Conservation (phyloP, 495 filamentous ascomycete species). For the Trichoderma erinaceum region DNA sequence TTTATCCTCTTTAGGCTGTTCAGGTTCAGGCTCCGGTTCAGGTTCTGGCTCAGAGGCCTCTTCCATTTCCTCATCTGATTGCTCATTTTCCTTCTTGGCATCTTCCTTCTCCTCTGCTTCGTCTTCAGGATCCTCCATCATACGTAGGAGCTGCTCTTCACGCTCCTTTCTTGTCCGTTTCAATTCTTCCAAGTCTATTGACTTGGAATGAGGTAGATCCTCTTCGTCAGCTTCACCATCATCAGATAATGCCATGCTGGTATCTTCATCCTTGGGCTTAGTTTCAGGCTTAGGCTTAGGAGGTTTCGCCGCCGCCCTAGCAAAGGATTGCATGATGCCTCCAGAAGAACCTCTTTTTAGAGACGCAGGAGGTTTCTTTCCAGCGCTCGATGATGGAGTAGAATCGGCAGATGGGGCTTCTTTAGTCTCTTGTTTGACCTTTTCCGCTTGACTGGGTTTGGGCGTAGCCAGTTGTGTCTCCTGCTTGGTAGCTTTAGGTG, state of each 20-base stretch:
- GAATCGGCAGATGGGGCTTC: slow-evolving; percentile 24
- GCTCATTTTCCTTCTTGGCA: slow-evolving; percentile 31
- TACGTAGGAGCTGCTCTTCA: slow-evolving; percentile 64
- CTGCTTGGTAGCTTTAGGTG: slow-evolving; percentile 20
- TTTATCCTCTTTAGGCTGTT: slow-evolving; percentile 35
- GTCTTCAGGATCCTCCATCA: slow-evolving; percentile 82
- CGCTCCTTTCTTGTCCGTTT: slow-evolving; percentile 61
- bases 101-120: slow-evolving; percentile 27
- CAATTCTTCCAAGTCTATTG: slow-evolving; percentile 26
- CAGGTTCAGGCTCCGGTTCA: slow-evolving; percentile 29
- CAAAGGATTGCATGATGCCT: slow-evolving; percentile 77
- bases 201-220: slow-evolving; percentile 35
- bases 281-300: slow-evolving; percentile 46
- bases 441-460: slow-evolving; percentile 19
- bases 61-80: slow-evolving; percentile 24
- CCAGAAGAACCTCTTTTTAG: slow-evolving; percentile 51
- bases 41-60: slow-evolving; percentile 32
- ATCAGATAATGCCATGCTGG: slow-evolving; percentile 59
- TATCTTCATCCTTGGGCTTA: slow-evolving; percentile 50
- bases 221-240: slow-evolving; percentile 65
- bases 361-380: slow-evolving; percentile 36
- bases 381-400: slow-evolving; percentile 24
- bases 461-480: slow-evolving; percentile 24
- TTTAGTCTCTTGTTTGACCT: slow-evolving; percentile 32
- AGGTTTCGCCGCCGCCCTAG: slow-evolving; percentile 65